Percentiles rank a stretch among this genome's conserved stretches.
phyloP scores from a whole-genome alignment of 129 eudicot species.

The Pseudognaphalium luteoalbum region DNA sequence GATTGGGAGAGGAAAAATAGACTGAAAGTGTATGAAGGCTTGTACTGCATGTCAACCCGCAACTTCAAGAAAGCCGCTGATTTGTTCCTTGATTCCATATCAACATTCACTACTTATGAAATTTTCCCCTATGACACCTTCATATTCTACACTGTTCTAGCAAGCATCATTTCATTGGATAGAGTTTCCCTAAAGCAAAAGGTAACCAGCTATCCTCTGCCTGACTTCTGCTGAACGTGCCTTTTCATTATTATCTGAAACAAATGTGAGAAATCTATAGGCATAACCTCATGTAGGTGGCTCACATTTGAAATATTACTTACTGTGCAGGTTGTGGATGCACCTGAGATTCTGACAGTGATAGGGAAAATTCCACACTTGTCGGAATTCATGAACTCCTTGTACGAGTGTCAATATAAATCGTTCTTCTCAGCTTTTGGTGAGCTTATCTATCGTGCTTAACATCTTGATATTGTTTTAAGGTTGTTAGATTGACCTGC shows the following conservation, averaged over 20 bases:
- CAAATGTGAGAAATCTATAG: neutral
- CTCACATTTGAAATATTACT: neutral
- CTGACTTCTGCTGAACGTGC: neutral
- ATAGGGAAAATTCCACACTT: slow-evolving; percentile 69
- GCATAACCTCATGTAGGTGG: neutral
- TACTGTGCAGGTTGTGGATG: slow-evolving; percentile 63
- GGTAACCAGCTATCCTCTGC: slow-evolving; percentile 36
- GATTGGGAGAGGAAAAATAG: slow-evolving; percentile 99
- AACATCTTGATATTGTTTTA: slow-evolving; percentile 6
- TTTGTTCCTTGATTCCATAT: slow-evolving; percentile 89
- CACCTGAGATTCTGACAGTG: slow-evolving; percentile 75
- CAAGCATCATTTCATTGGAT: slow-evolving; percentile 89
- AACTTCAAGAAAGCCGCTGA: slow-evolving; percentile 92
- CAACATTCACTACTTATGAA: slow-evolving; percentile 95
- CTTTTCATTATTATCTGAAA: neutral
- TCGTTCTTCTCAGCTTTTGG: slow-evolving; percentile 84
- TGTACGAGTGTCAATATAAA: slow-evolving; percentile 72
- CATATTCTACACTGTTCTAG: slow-evolving; percentile 86
- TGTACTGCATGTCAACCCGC: slow-evolving; percentile 92
- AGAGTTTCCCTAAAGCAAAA: slow-evolving; percentile 91
- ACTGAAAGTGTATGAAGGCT: slow-evolving; percentile 92
- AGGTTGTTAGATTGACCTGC: neutral
- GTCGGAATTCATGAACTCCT: slow-evolving; percentile 70
- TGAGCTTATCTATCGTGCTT: slow-evolving; percentile 30
- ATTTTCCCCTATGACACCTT: slow-evolving; percentile 93